Base-by-base conservation (phyloP, 495 filamentous ascomycete genomes). In the Hypoxylon cercidicola region DNA sequence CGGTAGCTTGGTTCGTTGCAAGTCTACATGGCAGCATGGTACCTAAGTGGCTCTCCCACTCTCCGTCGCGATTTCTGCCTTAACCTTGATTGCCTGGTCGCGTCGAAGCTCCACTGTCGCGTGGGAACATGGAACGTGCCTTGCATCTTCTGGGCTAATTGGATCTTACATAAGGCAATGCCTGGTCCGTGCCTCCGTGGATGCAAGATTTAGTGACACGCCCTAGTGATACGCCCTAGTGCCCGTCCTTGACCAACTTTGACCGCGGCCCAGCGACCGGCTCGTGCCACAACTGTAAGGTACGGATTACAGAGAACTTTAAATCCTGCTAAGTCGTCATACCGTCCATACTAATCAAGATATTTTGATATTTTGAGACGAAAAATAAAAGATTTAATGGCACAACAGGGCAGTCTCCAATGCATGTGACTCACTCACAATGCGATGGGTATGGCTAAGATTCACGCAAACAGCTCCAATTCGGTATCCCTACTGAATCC, bases 101-200 rank as follows among this genome's bases (percentile, higher is more conserved):
- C 60, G 59, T 56, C 34, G 39, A 53, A 54, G 59, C 59, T 44
- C 65, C 65, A 62, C 65, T 46, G 50, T 63, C 65, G 55, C 65
- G 60, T 68, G 65, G 65, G 60, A 68, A 23, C 53, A 64, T 65
- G 62, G 62, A 50, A 55, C 55, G 49, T 60, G 50, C 62, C 56
- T 60, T 66, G 62, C 62, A 56, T 51, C 39, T 55, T 48, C 39
- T 58, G 25, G 19, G 57, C 46, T 53, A 47, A 48, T 48, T 57
- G 47, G 47, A 43, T 67, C 52, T 48, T 18, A 28, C n/a, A n/a
- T n/a, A n/a, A 37, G 35, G 34, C 53, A 49, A 19, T 19, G 46
- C 55, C 47, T 54, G 58, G 35, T 58, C 53, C 16, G 64, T 67
- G 64, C 64, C n/a, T n/a, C n/a, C n/a, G n/a, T n/a, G n/a, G n/a